Conservation (phyloP, 1,284 basidiomycete species). For the Trichosporon inkin region DNA sequence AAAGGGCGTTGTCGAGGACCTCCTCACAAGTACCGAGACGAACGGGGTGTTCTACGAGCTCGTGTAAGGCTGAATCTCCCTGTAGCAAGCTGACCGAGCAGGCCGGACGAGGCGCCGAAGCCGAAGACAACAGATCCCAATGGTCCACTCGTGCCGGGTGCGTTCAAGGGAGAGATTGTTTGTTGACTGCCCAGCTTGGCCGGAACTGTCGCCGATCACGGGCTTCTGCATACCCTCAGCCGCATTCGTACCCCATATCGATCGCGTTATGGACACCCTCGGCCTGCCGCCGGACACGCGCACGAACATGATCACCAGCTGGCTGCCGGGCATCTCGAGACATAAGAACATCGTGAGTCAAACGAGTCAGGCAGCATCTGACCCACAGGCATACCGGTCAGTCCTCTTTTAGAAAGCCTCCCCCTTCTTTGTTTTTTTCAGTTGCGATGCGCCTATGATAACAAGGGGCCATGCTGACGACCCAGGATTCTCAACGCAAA, state of each 20-base stretch:
- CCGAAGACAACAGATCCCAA: constrained; percentile 26
- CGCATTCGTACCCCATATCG: constrained; percentile 45
- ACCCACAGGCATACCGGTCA: constrained; percentile 33
- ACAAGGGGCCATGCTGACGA: not conserved
- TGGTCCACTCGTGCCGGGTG: constrained; percentile 40
- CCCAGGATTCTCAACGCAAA: constrained; percentile 36
- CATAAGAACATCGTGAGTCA: constrained; percentile 43
- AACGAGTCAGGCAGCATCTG: not conserved
- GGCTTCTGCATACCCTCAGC: constrained; percentile 39
- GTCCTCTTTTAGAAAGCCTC: constrained; percentile 1
- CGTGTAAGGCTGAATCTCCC: constrained; percentile 24
- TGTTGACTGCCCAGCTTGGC: constrained; percentile 32
- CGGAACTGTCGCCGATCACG: constrained; percentile 39
- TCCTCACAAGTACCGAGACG: constrained; percentile 38
- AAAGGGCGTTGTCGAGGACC: constrained; percentile 40
- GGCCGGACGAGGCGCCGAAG: constrained; percentile 14
- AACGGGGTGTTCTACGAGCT: constrained; percentile 41
- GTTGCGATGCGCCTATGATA: not conserved
- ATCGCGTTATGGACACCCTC: constrained; percentile 35
- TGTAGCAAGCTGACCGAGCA: not conserved
- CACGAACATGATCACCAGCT: constrained; percentile 42
- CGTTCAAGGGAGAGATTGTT: not conserved
- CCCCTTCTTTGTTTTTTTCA: too few species aligned
- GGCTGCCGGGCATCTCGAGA: constrained; percentile 39
- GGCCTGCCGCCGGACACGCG: constrained; percentile 42